Evolutionary conservation across 345 rosid species (phyloP), one percentile per base, ranked within the genome.

Genomic region (Brassica nigra): DNA sequence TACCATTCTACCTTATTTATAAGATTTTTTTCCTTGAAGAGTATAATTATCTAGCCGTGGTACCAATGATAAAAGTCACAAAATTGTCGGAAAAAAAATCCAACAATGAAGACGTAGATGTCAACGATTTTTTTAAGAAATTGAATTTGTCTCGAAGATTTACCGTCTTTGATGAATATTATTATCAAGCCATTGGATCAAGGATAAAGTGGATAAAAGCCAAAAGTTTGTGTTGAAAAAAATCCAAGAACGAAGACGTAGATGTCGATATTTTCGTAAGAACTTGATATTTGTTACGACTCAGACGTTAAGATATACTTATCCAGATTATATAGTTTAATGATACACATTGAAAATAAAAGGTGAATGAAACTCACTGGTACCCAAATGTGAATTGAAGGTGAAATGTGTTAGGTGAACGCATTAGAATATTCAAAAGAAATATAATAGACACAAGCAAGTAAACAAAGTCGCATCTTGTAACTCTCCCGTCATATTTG

Each of bases 401-500:
- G 30, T 30, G 55, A 75, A 37, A 54, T 74, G 79, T 80, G 83
- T 75, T 80, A 62, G 83, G 83, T 80, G 79, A 78, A 63, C 71
- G 7, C 33, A 52, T 62, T 68, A 49, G 34, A 69, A 36, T 11
- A 52, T 33, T 18, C 30, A 73, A 62, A 23, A 62, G 67, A 66
- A 31, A 16, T 66, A 8, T 8, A 31, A 27, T 42, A 54, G 57
- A 74, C 59, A 62, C 14, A 79, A 9, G 11, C 37, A 68, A 68
- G 29, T 59, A 61, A 73, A 67, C 65, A 80, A 79, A 80, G 79
- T 80, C 83, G 76, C 76, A 64, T 14, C 55, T 62, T 37, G 16
- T 37, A 10, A 10, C 66, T 62, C 83, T 69, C 76, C 83, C 79
- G 83, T 80, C 83, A 74, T 80, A 68, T 80, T 80, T 74, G 83